Evolutionary conservation across 164 flowering plant genomes (phyloP).

Genomic region (Berberis vulgaris): DNA sequence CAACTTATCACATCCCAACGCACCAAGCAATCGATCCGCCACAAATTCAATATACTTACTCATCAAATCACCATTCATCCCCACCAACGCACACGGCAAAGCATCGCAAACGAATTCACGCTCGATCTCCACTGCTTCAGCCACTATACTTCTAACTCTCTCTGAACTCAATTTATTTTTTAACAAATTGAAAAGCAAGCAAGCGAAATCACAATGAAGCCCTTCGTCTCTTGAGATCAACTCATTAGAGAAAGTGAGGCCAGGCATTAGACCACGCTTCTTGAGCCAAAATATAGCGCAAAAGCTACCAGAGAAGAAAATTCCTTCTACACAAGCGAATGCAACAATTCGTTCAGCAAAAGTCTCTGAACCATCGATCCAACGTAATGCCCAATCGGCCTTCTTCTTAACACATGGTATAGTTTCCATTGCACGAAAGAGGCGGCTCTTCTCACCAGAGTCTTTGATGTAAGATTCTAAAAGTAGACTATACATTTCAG

Average conservation of each 20-base stretch:
- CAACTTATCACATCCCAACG: constrained; percentile 56
- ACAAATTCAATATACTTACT: constrained; percentile 79
- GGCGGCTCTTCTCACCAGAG: constrained; percentile 39
- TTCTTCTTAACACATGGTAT: constrained; percentile 66
- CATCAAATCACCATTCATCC: constrained; percentile 86
- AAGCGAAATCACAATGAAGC: constrained; percentile 85
- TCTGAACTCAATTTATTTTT: constrained; percentile 49
- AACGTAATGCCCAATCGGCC: constrained; percentile 79
- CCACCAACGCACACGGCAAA: constrained; percentile 72
- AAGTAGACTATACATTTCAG: constrained; percentile 80
- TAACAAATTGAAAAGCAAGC: constrained; percentile 48
- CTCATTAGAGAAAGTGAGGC: constrained; percentile 82
- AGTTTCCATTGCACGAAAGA: constrained; percentile 82
- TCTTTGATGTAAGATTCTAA: constrained; percentile 71
- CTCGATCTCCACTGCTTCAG: constrained; percentile 80
- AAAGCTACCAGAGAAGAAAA: constrained; percentile 88
- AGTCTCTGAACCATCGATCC: constrained; percentile 73
- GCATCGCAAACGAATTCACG: constrained; percentile 87
- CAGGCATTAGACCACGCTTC: constrained; percentile 86
- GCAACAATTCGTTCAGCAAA: constrained; percentile 76
- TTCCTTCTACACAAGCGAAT: constrained; percentile 89
- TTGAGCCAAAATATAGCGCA: constrained; percentile 89
- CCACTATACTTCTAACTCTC: constrained; percentile 43
- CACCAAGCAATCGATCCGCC: constrained; percentile 64
- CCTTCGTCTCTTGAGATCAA: constrained; percentile 86